These are phyloP conservation scores for Scedosporium apiospermum DNA, from an alignment of 2,329 filamentous ascomycete genomes.

Conservation along the genomic window DNA sequence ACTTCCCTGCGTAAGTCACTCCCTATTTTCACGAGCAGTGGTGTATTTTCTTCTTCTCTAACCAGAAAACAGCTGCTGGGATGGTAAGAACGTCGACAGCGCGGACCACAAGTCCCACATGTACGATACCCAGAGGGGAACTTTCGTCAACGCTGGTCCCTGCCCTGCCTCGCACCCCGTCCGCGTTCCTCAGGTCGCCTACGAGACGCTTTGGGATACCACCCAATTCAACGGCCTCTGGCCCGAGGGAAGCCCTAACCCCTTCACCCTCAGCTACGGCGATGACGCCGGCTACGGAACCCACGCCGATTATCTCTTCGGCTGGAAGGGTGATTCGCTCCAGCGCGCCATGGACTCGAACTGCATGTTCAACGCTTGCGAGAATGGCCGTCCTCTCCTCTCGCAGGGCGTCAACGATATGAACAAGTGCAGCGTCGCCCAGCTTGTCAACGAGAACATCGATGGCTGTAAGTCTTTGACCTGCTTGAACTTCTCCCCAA, in stretches of 20 bases:
- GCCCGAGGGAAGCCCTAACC: constrained; percentile 18
- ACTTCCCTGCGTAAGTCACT: constrained; percentile 30
- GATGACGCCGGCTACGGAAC: constrained; percentile 24
- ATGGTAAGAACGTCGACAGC: constrained; percentile 46
- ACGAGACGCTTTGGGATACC: constrained; percentile 31
- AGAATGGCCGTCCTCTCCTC: constrained; percentile 11
- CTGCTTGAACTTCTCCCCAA: too few species aligned
- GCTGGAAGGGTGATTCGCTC: constrained; percentile 23
- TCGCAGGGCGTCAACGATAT: constrained; percentile 2
- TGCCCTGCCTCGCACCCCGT: constrained; percentile 28
- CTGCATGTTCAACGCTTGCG: constrained; percentile 49
- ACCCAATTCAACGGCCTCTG: constrained; percentile 23
- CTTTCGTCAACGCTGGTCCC: constrained; percentile 18
- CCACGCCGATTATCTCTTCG: constrained; percentile 30
- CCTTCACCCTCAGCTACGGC: constrained; percentile 19
- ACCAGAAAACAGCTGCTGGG: constrained; percentile 42
- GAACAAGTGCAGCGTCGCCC: constrained; percentile 13
- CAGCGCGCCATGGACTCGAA: constrained; percentile 17
- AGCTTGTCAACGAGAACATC: constrained; percentile 37
- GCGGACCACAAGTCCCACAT: constrained; percentile 44
- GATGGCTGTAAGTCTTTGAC: constrained; percentile 27
- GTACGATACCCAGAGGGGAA: constrained; percentile 20
- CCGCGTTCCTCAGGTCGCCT: constrained; percentile 28
- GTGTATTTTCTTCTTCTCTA: constrained; percentile 31
- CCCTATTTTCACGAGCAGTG: too few species aligned